Conservation (phyloP, 2,329 filamentous ascomycete genomes). For the Neopestalotiopsis rosae region DNA sequence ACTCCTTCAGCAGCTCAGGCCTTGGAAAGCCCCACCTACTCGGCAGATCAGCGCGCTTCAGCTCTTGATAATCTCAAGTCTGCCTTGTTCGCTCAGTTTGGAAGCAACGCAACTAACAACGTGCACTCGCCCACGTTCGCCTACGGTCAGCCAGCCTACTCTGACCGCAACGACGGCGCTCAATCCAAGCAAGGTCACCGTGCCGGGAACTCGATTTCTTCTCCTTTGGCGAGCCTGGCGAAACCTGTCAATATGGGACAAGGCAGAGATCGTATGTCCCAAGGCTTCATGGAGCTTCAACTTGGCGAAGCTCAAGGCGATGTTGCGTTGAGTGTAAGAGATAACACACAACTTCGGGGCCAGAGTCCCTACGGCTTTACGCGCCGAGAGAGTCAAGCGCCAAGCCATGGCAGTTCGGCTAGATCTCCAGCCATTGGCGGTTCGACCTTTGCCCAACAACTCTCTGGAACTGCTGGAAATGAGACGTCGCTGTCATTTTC, state of each 20-base stretch:
- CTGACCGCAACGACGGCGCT: background rate
- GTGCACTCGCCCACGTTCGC: background rate
- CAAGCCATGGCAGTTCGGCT: background rate
- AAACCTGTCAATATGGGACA: background rate
- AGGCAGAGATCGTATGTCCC: background rate
- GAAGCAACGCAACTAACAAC: background rate
- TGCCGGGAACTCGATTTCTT: background rate
- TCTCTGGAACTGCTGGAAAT: background rate
- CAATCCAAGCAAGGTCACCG: constrained; percentile 11
- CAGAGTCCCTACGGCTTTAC: background rate
- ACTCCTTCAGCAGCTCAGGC: background rate
- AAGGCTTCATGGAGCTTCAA: background rate
- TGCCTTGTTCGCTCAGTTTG: constrained; percentile 20
- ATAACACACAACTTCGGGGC: background rate
- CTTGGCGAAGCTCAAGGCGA: background rate
- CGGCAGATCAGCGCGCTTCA: constrained; percentile 10
- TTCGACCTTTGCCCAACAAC: constrained; percentile 6
- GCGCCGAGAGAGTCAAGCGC: background rate
- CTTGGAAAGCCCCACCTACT: constrained; percentile 11
- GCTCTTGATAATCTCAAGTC: constrained; percentile 21
- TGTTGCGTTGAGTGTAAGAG: background rate
- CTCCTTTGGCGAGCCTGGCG: background rate
- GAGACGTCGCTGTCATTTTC: constrained; percentile 12
- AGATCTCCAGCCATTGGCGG: constrained; percentile 1
- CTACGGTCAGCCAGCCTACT: background rate